Conservation (phyloP, 1,139 yeast species). For the Lodderomyces oxycetoniae region DNA sequence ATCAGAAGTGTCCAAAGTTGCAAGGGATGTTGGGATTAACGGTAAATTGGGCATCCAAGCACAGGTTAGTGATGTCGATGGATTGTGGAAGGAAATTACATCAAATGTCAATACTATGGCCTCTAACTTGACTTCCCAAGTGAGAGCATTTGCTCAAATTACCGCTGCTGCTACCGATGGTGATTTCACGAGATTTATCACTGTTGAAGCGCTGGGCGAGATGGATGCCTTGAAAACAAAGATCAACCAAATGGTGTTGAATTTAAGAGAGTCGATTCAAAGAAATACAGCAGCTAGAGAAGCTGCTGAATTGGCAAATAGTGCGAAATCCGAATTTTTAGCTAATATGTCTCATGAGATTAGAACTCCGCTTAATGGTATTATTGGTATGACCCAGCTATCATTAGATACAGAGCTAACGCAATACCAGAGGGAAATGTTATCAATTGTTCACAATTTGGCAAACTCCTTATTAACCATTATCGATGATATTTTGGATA, state of each 20-base stretch:
- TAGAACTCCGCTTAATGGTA: constrained; percentile 89
- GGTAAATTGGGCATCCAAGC: constrained; percentile 92
- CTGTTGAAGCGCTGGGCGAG: constrained; percentile 89
- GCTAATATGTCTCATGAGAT: constrained; percentile 92
- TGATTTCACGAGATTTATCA: constrained; percentile 82
- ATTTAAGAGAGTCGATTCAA: constrained; percentile 82
- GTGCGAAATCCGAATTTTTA: constrained; percentile 86
- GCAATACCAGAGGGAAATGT: constrained; percentile 86
- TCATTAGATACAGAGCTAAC: constrained; percentile 83
- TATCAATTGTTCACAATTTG: constrained; percentile 78
- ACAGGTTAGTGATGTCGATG: constrained; percentile 86
- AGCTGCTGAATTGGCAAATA: constrained; percentile 86
- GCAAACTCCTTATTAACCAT: constrained; percentile 81
- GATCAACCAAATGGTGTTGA: constrained; percentile 87
- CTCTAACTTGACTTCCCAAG: constrained; percentile 83
- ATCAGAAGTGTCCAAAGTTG: constrained; percentile 82
- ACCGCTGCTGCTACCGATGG: constrained; percentile 95
- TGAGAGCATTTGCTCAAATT: constrained; percentile 88
- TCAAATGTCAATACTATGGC: constrained; percentile 95
- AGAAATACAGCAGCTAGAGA: constrained; percentile 91
- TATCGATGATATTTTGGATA: constrained; percentile 85
- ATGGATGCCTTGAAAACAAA: constrained; percentile 91
- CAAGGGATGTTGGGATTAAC: constrained; percentile 88
- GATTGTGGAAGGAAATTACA: constrained; percentile 87
- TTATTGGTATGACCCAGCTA: constrained; percentile 87